Conservation (phyloP, 257 asterid genomes). For the Dorcoceras hygrometricum region DNA sequence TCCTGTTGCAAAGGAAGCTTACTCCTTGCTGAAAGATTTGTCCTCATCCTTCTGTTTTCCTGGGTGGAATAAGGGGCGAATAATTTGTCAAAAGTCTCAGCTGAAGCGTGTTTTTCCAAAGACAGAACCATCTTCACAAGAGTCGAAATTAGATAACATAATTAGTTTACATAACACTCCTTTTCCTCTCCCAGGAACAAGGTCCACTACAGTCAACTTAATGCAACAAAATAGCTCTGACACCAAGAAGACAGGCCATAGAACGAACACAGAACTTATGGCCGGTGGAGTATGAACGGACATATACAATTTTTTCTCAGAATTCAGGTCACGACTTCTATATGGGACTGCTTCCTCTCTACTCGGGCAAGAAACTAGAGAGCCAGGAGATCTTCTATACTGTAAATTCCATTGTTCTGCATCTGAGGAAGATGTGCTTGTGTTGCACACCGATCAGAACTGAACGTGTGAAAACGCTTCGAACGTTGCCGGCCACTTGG, state of each 20-base stretch:
- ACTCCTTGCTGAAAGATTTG: constrained; percentile 68
- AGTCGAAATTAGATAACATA: constrained; percentile 34
- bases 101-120: constrained; percentile 58
- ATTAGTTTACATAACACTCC: constrained; percentile 53
- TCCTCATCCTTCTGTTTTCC: constrained; percentile 79
- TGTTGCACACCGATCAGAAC: constrained; percentile 16
- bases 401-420: constrained; percentile 11
- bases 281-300: constrained; percentile 50
- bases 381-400: constrained; percentile 3
- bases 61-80: constrained; percentile 91
- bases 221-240: constrained; percentile 37
- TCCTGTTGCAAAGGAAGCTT: constrained; percentile 82
- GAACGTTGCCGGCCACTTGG: constrained; percentile 11
- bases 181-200: constrained; percentile 40
- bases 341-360: constrained; percentile 8
- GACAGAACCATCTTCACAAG: constrained; percentile 41
- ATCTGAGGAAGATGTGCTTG: constrained; percentile 20
- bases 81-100: constrained; percentile 76
- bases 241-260: constrained; percentile 26
- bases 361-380: constrained; percentile 19
- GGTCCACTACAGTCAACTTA: constrained; percentile 29
- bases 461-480: constrained; percentile 20
- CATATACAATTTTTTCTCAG: constrained; percentile 18
- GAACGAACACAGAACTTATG: constrained; percentile 52
- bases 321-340: constrained; percentile 16